Conservation (phyloP, 1,284 basidiomycete genomes). For the Malassezia sp. region DNA sequence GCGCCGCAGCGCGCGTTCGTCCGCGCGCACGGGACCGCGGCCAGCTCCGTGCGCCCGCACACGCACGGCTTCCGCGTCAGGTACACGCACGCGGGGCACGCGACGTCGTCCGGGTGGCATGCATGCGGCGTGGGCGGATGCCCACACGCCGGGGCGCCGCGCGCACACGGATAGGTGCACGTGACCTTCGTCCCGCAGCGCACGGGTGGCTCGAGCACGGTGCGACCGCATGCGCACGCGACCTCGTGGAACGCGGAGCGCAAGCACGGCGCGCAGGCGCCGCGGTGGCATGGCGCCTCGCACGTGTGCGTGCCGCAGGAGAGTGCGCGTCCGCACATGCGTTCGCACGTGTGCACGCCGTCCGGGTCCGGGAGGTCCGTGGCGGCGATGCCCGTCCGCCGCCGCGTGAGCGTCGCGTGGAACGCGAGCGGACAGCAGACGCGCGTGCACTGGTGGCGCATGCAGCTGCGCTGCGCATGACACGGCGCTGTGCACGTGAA, state of each 20-base stretch:
- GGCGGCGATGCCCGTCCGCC: slow-evolving; percentile 5
- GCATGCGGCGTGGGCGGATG: slow-evolving; percentile 42
- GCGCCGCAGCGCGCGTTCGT: slow-evolving; percentile 32
- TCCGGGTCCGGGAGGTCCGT: slow-evolving; percentile 30
- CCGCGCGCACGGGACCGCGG: slow-evolving; percentile 41
- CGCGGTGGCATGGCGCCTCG: slow-evolving; percentile 38
- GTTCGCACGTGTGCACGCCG: slow-evolving; percentile 35
- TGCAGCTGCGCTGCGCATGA: slow-evolving; percentile 35
- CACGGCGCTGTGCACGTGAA: slow-evolving; percentile 22
- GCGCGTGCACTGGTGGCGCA: slow-evolving; percentile 32
- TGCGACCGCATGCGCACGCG: slow-evolving; percentile 40
- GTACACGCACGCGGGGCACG: slow-evolving; percentile 43
- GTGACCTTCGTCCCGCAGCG: slow-evolving; percentile 36
- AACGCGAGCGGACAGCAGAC: slow-evolving; percentile 40
- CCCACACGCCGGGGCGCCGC: slow-evolving; percentile 36
- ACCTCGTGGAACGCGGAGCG: slow-evolving; percentile 42
- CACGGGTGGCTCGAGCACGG: slow-evolving; percentile 42
- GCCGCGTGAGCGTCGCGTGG: slow-evolving; percentile 29
- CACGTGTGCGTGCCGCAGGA: slow-evolving; percentile 37
- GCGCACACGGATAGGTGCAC: slow-evolving; percentile 40
- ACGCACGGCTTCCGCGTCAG: slow-evolving; percentile 35
- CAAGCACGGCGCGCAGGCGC: slow-evolving; percentile 41
- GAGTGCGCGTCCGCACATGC: slow-evolving; percentile 33
- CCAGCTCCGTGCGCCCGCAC: slow-evolving; percentile 37
- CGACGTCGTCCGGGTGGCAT: slow-evolving; percentile 35